A percentile compares a stretch with the other conserved stretches of the same genome.
phyloP scores from a whole-genome alignment of 768 basidiomycete species.

The Lentinula sp. region DNA sequence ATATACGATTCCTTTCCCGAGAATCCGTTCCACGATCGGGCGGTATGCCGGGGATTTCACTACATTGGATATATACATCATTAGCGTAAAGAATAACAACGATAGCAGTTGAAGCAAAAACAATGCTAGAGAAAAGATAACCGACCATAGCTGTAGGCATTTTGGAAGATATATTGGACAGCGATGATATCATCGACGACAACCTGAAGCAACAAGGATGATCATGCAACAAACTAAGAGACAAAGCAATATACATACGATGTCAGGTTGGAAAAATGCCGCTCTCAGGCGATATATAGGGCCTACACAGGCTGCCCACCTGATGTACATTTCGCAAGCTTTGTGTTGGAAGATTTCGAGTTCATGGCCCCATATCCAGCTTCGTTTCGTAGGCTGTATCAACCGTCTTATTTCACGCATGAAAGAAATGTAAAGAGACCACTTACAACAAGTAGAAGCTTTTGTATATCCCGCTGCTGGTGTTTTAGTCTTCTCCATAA shows the following conservation, averaged over 20 bases:
- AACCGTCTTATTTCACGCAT: background rate
- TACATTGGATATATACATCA: background rate
- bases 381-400: background rate
- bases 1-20: slow-evolving; percentile 30
- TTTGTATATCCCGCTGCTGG: too few relatives aligned
- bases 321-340: slow-evolving; percentile 24
- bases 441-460: too few relatives aligned
- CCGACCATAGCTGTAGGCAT: slow-evolving; percentile 26
- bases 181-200: slow-evolving; percentile 29
- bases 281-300: slow-evolving; percentile 30
- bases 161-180: slow-evolving; percentile 30
- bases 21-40: slow-evolving; percentile 24
- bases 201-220: slow-evolving; percentile 15
- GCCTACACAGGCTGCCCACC: slow-evolving; percentile 26
- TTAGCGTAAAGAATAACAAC: too few relatives aligned
- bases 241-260: slow-evolving; percentile 18
- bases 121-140: background rate
- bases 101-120: too few relatives aligned
- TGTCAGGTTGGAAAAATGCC: slow-evolving; percentile 30
- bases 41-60: slow-evolving; percentile 25
- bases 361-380: slow-evolving; percentile 33
- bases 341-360: slow-evolving; percentile 25
- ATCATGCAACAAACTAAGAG: background rate
- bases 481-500: too few relatives aligned
- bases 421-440: too few relatives aligned